A percentile compares a stretch with the other conserved stretches of the same genome.
phyloP scores from a whole-genome alignment of 139 green algal genomes.

The Chlamydomonas sp. region DNA sequence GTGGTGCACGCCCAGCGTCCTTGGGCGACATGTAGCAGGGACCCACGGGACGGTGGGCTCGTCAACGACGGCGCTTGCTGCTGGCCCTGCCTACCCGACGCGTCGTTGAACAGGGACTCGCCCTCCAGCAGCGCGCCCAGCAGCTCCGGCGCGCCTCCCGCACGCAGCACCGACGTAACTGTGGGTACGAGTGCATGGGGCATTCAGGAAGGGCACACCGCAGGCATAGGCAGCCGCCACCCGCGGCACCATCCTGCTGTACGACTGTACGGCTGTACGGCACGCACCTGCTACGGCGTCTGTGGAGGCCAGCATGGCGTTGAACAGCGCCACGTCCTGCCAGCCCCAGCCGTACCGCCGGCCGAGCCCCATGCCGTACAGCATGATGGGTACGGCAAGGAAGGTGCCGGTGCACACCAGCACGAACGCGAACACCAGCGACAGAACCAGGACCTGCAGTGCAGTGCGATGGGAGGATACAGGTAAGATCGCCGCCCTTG shows the following conservation, averaged over 20 bases:
- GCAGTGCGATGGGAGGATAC: neutral
- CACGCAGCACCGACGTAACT: slow-evolving; percentile 63
- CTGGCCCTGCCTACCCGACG: slow-evolving; percentile 50
- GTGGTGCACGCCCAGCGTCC: too few relatives aligned
- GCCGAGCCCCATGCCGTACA: slow-evolving; percentile 56
- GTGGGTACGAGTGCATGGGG: neutral
- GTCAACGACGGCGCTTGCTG: neutral
- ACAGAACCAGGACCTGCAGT: slow-evolving; percentile 59
- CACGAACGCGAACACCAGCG: slow-evolving; percentile 66
- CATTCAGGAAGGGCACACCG: neutral
- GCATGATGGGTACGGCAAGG: slow-evolving; percentile 61
- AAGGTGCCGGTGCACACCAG: slow-evolving; percentile 61
- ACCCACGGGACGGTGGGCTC: too few relatives aligned
- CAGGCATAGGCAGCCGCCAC: neutral
- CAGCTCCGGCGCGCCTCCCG: slow-evolving; percentile 74
- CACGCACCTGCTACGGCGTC: slow-evolving; percentile 66
- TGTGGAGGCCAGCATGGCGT: slow-evolving; percentile 67
- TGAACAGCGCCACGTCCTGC: slow-evolving; percentile 70
- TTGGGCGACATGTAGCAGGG: too few relatives aligned
- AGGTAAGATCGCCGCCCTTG: neutral
- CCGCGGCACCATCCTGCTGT: neutral
- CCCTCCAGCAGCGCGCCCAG: slow-evolving; percentile 82
- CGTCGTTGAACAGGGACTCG: slow-evolving; percentile 90
- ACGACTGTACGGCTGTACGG: neutral
- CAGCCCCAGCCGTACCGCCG: slow-evolving; percentile 41